phyloP scores from a whole-genome alignment of 2,329 filamentous ascomycete species.

The Aureobasidium musti region DNA sequence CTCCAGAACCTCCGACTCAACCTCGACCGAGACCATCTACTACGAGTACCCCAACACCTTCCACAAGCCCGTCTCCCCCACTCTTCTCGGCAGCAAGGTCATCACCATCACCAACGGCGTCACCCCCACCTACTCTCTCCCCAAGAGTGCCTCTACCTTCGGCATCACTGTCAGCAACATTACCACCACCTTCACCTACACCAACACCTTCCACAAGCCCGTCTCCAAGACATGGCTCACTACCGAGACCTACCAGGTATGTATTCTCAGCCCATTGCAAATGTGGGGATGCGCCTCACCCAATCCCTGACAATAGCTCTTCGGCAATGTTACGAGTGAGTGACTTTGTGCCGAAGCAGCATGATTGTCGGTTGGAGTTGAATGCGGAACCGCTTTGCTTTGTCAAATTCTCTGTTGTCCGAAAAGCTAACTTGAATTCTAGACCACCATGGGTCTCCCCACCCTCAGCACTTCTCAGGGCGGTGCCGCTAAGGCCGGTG shows the following conservation, averaged over 20 bases:
- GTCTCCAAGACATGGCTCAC: slow-evolving; percentile 21
- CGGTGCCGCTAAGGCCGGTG: slow-evolving; percentile 17
- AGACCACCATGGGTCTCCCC: slow-evolving; percentile 28
- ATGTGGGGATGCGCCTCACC: background rate
- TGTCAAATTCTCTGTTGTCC: background rate
- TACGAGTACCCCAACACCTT: slow-evolving; percentile 29
- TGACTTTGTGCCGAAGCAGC: background rate
- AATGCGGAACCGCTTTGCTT: background rate
- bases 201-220: slow-evolving; percentile 24
- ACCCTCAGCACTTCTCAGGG: slow-evolving; percentile 11
- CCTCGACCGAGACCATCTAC: slow-evolving; percentile 23
- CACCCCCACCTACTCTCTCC: slow-evolving; percentile 23
- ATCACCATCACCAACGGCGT: slow-evolving; percentile 15
- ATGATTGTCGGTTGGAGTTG: background rate
- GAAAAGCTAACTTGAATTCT: slow-evolving; percentile 1
- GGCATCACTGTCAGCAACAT: slow-evolving; percentile 22
- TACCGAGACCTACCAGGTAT: slow-evolving; percentile 21
- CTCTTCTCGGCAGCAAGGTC: slow-evolving; percentile 25
- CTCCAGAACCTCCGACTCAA: background rate
- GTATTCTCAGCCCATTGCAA: background rate
- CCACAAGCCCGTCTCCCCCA: slow-evolving; percentile 29
- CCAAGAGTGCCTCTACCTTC: slow-evolving; percentile 6
- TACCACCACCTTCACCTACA: slow-evolving; percentile 26
- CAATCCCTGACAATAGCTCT: background rate
- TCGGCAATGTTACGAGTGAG: background rate